Base-by-base conservation (phyloP, 208 protist species). In the Kentomonas sorsogonicus region DNA sequence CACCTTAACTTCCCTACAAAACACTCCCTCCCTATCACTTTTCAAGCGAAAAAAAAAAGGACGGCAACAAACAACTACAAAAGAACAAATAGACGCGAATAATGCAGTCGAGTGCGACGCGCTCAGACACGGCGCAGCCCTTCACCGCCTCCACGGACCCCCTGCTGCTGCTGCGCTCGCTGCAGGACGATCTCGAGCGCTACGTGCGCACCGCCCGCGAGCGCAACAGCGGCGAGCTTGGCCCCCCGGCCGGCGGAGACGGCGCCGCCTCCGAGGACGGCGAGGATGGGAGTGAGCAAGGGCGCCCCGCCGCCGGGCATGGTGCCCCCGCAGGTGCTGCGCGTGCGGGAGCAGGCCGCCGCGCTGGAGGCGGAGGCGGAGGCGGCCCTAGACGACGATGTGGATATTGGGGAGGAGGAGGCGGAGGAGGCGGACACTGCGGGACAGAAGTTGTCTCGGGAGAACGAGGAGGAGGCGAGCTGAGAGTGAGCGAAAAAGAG, bases 111-210 rank as follows among this genome's bases (percentile, higher is more conserved):
- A n/a, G n/a, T n/a, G n/a, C n/a, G n/a, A n/a, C n/a, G n/a, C n/a
- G n/a, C n/a, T n/a, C n/a, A n/a, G n/a, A n/a, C n/a, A n/a, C n/a
- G n/a, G n/a, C n/a, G n/a, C n/a, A n/a, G n/a, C n/a, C n/a, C n/a
- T n/a, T n/a, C 1, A 7, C 54, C 4, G n/a, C 60, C 13, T 25
- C 59, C 2, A 23, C 47, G 9, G 69, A 77, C 41, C 54, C 69
- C 9, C 29, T 66, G 9, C 46, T 22, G 13, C 40, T 43, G 46
- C 63, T 81, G 18, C 46, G 51, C 22, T 30, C 60, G 26, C 52
- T 81, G 1, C 52, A 68, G 33, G 69, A 68, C 9, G 69, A 81
- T 13, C 30, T 77, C n/a, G 27, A 27, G 6, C 69, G 69, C 16
- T 57, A 69, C 18, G 66, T 81, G 29, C 41, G 31, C 4, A 61